A percentile compares a stretch with the other conserved stretches of the same genome.
These are phyloP conservation scores for Cordyceps militaris DNA, from an alignment of 2,329 filamentous ascomycete species.

Conservation along the genomic window DNA sequence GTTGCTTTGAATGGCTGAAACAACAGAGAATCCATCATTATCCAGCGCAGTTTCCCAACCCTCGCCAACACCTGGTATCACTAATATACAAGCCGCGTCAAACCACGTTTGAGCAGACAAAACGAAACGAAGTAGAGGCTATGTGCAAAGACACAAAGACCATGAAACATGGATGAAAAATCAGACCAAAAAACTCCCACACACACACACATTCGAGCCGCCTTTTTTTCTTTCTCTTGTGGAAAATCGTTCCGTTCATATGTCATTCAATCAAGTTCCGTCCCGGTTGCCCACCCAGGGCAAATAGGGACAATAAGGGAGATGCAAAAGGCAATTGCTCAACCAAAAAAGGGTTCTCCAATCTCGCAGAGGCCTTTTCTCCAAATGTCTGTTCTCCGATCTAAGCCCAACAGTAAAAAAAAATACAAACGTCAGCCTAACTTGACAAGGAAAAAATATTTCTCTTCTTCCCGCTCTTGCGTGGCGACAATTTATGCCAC, in stretches of 20 bases:
- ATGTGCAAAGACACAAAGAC: neutral
- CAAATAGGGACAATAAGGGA: too few relatives aligned
- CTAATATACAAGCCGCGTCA: slow-evolving; percentile 1
- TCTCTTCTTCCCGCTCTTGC: neutral
- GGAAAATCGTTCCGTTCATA: neutral
- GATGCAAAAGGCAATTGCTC: neutral
- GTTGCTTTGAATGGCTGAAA: neutral
- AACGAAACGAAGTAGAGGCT: neutral
- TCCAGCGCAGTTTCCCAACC: neutral
- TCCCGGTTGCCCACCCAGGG: neutral
- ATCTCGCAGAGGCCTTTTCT: slow-evolving; percentile 11
- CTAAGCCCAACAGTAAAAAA: neutral
- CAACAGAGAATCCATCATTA: neutral
- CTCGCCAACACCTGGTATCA: neutral
- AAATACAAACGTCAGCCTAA: slow-evolving; percentile 5
- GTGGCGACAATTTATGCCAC: neutral
- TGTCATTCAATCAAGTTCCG: neutral
- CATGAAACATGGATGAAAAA: neutral
- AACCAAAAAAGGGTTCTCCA: slow-evolving; percentile 9
- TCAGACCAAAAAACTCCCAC: neutral
- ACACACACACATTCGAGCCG: neutral
- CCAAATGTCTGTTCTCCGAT: slow-evolving; percentile 10
- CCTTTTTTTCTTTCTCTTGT: neutral
- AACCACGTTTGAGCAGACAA: neutral
- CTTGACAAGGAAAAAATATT: slow-evolving; percentile 5